Percentiles rank a stretch among this genome's conserved stretches.
Evolutionary conservation across 345 rosid genomes (phyloP).

Genomic region (Tarenaya hassleriana): DNA sequence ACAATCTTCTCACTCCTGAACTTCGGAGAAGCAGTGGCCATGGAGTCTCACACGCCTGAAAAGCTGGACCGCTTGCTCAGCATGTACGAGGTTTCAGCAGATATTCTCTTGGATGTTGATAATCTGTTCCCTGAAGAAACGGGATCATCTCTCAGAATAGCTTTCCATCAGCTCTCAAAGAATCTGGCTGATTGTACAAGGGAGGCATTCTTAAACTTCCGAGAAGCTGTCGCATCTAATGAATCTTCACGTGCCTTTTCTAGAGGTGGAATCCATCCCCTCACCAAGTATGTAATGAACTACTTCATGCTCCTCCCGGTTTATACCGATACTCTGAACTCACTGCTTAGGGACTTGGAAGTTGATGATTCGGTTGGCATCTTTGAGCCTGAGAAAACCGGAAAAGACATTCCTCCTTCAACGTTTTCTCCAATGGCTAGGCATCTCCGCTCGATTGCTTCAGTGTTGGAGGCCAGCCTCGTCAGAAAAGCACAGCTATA

Average conservation of each 20-base stretch:
- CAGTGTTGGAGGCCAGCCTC: constrained; percentile 49
- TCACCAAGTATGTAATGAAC: constrained; percentile 77
- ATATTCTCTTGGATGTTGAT: constrained; percentile 43
- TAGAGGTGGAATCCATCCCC: constrained; percentile 55
- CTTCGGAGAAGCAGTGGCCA: constrained; percentile 66
- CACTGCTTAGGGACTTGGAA: constrained; percentile 39
- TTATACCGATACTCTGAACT: constrained; percentile 43
- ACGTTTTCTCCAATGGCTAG: constrained; percentile 49
- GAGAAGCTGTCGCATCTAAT: constrained; percentile 38
- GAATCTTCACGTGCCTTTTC: constrained; percentile 38
- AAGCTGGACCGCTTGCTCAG: constrained; percentile 57
- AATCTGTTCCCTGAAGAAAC: constrained; percentile 44
- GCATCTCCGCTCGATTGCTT: constrained; percentile 39
- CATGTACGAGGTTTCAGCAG: constrained; percentile 56
- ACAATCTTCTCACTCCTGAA: constrained; percentile 47
- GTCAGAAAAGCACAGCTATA: constrained; percentile 45
- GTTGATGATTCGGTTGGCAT: constrained; percentile 30
- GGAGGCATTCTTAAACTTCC: constrained; percentile 43
- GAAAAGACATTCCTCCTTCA: constrained; percentile 31
- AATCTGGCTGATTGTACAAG: constrained; percentile 38
- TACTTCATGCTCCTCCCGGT: constrained; percentile 51
- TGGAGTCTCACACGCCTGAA: constrained; percentile 54
- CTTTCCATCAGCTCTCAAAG: constrained; percentile 41
- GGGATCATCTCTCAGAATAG: constrained; percentile 42
- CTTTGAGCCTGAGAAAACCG: constrained; percentile 25